Conservation (phyloP, 495 filamentous ascomycete species). For the Trichoderma parareesei region DNA sequence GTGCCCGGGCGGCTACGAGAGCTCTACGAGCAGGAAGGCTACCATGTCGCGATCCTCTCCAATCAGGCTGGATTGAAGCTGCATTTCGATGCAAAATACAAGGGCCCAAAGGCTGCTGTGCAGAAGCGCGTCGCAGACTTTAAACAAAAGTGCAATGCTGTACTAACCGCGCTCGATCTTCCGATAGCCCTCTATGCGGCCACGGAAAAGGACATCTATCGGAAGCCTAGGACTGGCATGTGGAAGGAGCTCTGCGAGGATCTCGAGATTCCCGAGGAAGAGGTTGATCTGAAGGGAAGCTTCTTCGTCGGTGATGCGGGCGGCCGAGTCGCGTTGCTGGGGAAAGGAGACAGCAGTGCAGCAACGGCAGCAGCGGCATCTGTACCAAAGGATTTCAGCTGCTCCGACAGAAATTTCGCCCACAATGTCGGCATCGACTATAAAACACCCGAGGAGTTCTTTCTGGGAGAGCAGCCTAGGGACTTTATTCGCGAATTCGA, state of each 20-base stretch:
- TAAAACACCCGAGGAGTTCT: conserved; percentile 86
- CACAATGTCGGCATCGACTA: conserved; percentile 73
- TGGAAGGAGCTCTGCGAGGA: conserved; percentile 78
- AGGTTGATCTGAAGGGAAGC: conserved; percentile 58
- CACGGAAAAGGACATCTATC: conserved; percentile 66
- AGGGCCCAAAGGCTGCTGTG: conserved; percentile 54
- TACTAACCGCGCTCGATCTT: conserved; percentile 65
- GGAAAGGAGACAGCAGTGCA: conserved; percentile 19
- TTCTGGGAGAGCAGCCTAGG: conserved; percentile 55
- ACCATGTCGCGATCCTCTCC: conserved; percentile 67
- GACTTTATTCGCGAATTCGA: conserved; percentile 64
- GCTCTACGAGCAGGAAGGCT: conserved; percentile 62
- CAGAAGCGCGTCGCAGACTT: conserved; percentile 59
- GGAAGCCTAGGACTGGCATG: conserved; percentile 86
- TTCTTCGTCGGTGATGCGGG: conserved; percentile 91
- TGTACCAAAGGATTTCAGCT: conserved; percentile 52
- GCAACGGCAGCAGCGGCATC: conserved; percentile 16
- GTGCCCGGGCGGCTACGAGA: conserved; percentile 59
- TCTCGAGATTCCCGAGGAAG: conserved; percentile 54
- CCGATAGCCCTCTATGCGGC: conserved; percentile 80
- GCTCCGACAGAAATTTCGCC: conserved; percentile 78
- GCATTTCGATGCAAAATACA: conserved; percentile 53
- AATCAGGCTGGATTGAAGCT: conserved; percentile 81
- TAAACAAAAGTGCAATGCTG: conserved; percentile 64
- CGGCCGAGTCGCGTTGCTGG: conserved; percentile 31